Evolutionary conservation across 768 basidiomycete species (phyloP), one percentile per base, ranked within the genome.

Genomic region (Lactarius vividus): DNA sequence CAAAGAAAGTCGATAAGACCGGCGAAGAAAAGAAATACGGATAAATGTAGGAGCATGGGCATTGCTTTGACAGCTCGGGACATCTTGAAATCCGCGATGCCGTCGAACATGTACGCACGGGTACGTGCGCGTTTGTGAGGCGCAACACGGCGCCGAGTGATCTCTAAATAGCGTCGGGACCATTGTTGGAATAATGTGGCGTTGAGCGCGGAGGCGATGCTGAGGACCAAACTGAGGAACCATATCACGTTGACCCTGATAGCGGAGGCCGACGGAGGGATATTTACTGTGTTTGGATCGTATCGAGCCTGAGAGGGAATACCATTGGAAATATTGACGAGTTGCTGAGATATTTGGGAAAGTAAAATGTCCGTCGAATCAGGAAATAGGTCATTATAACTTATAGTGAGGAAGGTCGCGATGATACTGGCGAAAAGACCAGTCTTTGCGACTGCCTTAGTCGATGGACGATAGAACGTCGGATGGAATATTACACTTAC

Each of bases 231-330:
- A 18, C 40, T 40, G 44, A 54, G 29, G 46, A 62, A 56, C 61
- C 61, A 62, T 10, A 62, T 16, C 8, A 54, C 33, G 40, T 62
- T 62, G 28, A 62, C 49, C 46, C 39, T 15, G 37, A 37, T 37
- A 16, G 15, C 15, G 39, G 39, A 16, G 1, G 39, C 13, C 15
- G 39, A 16, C 39, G 37, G 37, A 35, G n/a, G n/a, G n/a, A n/a
- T n/a, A n/a, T n/a, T n/a, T n/a, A n/a, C n/a, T n/a, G n/a, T n/a
- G n/a, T n/a, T n/a, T n/a, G n/a, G n/a, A n/a, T n/a, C n/a, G n/a
- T n/a, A n/a, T n/a, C n/a, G n/a, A n/a, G n/a, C n/a, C n/a, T n/a
- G n/a, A n/a, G n/a, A n/a, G 33, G 33, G 3, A 3, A 46, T 9
- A 10, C 44, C 44, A 46, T 46, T 46, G 44, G 44, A 46, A 46